Conservation (phyloP, 2,329 filamentous ascomycete species). For the Phyllosticta citribraziliensis region DNA sequence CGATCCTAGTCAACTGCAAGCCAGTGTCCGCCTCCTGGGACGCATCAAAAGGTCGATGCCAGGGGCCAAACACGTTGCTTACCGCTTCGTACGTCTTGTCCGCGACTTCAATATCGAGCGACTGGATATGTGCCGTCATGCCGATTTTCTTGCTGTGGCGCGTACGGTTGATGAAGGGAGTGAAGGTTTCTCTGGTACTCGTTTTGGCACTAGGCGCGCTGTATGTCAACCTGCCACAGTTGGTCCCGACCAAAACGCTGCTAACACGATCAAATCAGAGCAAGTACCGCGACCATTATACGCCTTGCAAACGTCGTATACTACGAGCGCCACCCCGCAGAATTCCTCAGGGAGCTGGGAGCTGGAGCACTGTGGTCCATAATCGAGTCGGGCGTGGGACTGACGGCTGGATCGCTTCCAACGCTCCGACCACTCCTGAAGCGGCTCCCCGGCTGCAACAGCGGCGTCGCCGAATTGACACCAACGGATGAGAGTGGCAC, state of each 20-base stretch:
- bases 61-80: slow-evolving; percentile 14
- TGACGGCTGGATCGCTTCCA: slow-evolving; percentile 39
- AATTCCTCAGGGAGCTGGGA: slow-evolving; percentile 33
- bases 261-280: slow-evolving; percentile 14
- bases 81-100: slow-evolving; percentile 27
- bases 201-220: slow-evolving; percentile 37
- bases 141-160: slow-evolving; percentile 30
- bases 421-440: slow-evolving; percentile 36
- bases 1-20: slow-evolving; percentile 8
- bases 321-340: slow-evolving; percentile 26
- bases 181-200: slow-evolving; percentile 36
- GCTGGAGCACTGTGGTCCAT: slow-evolving; percentile 39
- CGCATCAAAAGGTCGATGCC: neutral
- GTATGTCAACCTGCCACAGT: slow-evolving; percentile 17
- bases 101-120: slow-evolving; percentile 23
- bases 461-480: neutral
- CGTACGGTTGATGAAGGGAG: slow-evolving; percentile 34
- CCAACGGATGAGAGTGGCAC: neutral
- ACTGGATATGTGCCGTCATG: slow-evolving; percentile 22
- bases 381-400: slow-evolving; percentile 41
- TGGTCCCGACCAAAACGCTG: too few relatives aligned
- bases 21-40: slow-evolving; percentile 12
- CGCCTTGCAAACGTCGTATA: slow-evolving; percentile 35
- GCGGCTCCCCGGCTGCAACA: neutral
- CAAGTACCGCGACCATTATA: slow-evolving; percentile 30